phyloP scores from a whole-genome alignment of 306 rosid genomes.

The Citrullus amarus region DNA sequence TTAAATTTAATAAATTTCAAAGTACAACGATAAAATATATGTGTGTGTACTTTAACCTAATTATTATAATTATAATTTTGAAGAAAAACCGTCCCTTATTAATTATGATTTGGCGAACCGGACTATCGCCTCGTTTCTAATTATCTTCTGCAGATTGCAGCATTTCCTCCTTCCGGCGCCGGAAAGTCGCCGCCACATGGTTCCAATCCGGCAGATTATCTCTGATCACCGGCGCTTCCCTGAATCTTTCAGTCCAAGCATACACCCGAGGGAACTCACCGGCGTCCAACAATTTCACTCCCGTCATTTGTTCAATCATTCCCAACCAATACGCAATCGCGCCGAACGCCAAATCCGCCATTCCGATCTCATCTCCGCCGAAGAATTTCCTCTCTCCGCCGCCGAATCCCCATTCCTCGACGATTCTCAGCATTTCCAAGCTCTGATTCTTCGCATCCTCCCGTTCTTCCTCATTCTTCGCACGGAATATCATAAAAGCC shows the following conservation, averaged over 20 bases:
- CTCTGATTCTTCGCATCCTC: slow-evolving; percentile 5
- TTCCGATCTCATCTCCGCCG: slow-evolving; percentile 21
- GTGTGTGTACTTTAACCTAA: too few species aligned
- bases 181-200: neutral
- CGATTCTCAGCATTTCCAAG: slow-evolving; percentile 2
- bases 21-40: too few species aligned
- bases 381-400: slow-evolving; percentile 11
- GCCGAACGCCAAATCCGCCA: slow-evolving; percentile 22
- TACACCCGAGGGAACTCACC: slow-evolving; percentile 21
- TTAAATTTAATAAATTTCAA: too few species aligned
- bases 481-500: neutral
- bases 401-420: slow-evolving; percentile 17
- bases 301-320: slow-evolving; percentile 9
- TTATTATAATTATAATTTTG: too few species aligned
- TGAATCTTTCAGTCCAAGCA: slow-evolving; percentile 34
- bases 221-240: slow-evolving; percentile 22
- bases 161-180: neutral
- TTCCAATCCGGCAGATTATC: slow-evolving; percentile 28
- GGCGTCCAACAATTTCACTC: slow-evolving; percentile 19
- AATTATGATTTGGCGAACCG: too few species aligned
- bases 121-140: too few species aligned
- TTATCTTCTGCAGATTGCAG: neutral
- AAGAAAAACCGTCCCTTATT: too few species aligned
- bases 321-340: slow-evolving; percentile 9
- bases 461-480: slow-evolving; percentile 8